A percentile compares a stretch with the other conserved stretches of the same genome.
phyloP scores from a whole-genome alignment of 225 moss, liverwort and hornwort genomes.

The Marchantia paleacea region DNA sequence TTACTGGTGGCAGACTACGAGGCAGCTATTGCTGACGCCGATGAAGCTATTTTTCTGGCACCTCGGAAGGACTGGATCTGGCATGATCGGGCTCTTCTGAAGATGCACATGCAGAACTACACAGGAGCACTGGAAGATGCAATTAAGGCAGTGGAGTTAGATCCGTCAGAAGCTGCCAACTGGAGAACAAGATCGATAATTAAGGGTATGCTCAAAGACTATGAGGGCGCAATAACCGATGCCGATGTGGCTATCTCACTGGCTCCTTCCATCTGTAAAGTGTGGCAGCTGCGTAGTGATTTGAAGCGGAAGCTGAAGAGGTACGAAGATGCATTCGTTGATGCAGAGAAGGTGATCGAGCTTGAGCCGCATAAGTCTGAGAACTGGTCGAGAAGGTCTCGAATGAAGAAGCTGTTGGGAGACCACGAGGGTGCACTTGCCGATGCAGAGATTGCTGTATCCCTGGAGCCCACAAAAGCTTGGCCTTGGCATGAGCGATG shows the following conservation, averaged over 20 bases:
- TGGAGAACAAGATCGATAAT: background rate
- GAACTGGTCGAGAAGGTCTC: background rate
- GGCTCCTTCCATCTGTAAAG: background rate
- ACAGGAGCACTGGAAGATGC: background rate
- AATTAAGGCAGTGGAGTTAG: background rate
- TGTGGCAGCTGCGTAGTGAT: conserved; percentile 2
- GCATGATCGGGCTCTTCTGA: conserved; percentile 6
- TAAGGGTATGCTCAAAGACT: background rate
- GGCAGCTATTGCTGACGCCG: background rate
- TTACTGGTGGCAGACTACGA: background rate
- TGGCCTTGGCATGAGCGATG: background rate
- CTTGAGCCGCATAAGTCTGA: background rate
- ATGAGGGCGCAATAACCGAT: background rate
- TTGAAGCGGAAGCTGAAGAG: conserved; percentile 2
- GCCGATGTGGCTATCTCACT: background rate
- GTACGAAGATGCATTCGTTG: background rate
- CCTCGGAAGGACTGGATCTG: background rate
- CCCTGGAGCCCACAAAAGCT: background rate
- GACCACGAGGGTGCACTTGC: background rate
- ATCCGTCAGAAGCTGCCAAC: conserved; percentile 3
- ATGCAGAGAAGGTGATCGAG: background rate
- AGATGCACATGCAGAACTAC: background rate
- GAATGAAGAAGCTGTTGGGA: conserved; percentile 1
- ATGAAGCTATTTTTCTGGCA: background rate
- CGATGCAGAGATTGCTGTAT: background rate